Conservation (phyloP, 2,329 filamentous ascomycete genomes). For the Dendryphion nanum region DNA sequence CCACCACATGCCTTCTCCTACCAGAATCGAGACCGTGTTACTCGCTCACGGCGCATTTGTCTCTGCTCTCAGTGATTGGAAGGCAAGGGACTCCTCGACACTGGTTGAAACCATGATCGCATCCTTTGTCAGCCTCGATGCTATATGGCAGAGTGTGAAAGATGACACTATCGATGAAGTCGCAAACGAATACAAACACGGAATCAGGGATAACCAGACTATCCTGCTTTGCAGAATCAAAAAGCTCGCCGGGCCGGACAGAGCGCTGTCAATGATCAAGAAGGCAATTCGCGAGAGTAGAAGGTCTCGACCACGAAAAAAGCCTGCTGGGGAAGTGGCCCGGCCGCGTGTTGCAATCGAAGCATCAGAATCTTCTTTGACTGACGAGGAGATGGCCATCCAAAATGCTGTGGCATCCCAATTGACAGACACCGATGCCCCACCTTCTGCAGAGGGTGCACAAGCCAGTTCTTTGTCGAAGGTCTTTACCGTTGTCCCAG, state of each 20-base stretch:
- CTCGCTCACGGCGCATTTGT: conserved; percentile 72
- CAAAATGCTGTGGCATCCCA: conserved; percentile 32
- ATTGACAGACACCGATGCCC: conserved; percentile 17
- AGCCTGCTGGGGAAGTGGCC: conserved; percentile 63
- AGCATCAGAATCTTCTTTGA: conserved; percentile 22
- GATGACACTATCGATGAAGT: conserved; percentile 72
- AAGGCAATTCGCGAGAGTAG: conserved; percentile 73
- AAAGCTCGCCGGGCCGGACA: conserved; percentile 68
- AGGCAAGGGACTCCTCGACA: conserved; percentile 74
- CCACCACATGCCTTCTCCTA: conserved; percentile 64
- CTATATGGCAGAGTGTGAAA: conserved; percentile 80
- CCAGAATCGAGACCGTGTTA: conserved; percentile 61
- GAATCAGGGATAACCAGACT: conserved; percentile 77
- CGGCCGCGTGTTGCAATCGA: conserved; percentile 64
- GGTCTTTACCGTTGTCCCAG: conserved; percentile 62
- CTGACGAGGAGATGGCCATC: conserved; percentile 24
- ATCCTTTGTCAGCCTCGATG: conserved; percentile 80
- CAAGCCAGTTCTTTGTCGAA: conserved; percentile 48
- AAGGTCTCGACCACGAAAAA: conserved; percentile 62
- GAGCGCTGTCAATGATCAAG: conserved; percentile 70
- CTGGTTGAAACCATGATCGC: conserved; percentile 83
- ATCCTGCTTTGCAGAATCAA: conserved; percentile 78
- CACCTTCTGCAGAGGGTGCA: conserved; percentile 24
- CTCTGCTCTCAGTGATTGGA: conserved; percentile 80
- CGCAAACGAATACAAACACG: conserved; percentile 72